Base-by-base conservation (phyloP, 306 rosid species). In the Citrullus colocynthis region DNA sequence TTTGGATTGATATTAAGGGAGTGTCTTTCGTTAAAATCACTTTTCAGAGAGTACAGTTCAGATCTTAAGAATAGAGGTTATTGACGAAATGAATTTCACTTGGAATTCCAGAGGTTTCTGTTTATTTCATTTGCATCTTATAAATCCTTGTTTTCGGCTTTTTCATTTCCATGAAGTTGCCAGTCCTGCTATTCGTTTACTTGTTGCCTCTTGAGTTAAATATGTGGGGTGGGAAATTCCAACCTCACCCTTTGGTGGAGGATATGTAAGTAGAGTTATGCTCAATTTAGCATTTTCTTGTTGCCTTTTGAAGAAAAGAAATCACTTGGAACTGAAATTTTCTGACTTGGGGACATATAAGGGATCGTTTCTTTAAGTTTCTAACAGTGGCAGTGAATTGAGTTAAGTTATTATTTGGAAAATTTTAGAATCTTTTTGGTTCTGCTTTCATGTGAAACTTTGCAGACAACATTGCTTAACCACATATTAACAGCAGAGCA, bases 401-500 rank as follows among this genome's bases (percentile, higher is more conserved):
- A 17, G 32, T 54, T 16, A 1, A 9, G 32, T 54, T 16, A 2
- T 28, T 48, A 10, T 72, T 74, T 39, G 58, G 32, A 74, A 16
- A 34, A 52, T 54, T 36, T 12, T 14, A 45, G 57, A 55, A 30
- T 73, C 59, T 36, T 75, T 71, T 14, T 69, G 79, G 74, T 28
- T 41, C 7, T 65, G 73, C 55, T 51, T 84, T 58, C 39, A 3
- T 80, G 69, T 86, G 82, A 18, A 82, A 75, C 72, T 81, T 79
- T 41, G 76, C 91, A 94, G 97, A 92, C 98, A 16, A 94, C 98
- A 41, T 85, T 94, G 55, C 92, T 94, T 9, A 94, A 94, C 80
- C 98, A 92, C 87, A 94, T 94, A 63, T 83, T 95, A 75, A 95
- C 93, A 15, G 96, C 92, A 54, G 97, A 92, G 72, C 99, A 92